phyloP scores from a whole-genome alignment of 768 basidiomycete species.

The Suillus americanus region DNA sequence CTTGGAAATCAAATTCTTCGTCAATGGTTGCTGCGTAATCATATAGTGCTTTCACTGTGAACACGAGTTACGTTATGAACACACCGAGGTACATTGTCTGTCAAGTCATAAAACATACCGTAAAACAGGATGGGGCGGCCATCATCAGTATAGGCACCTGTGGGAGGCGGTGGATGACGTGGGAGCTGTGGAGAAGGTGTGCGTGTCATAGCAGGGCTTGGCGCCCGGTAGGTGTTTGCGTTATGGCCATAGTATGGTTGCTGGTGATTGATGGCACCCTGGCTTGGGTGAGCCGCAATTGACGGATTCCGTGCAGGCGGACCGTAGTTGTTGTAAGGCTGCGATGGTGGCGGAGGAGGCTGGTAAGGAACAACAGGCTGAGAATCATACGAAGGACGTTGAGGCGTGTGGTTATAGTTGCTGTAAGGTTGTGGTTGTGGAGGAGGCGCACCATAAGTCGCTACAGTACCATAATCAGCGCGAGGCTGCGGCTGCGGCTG shows the following conservation, averaged over 20 bases:
- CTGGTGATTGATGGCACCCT: slow-evolving; percentile 25
- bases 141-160: slow-evolving; percentile 78
- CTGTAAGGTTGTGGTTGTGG: slow-evolving; percentile 12
- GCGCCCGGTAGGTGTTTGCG: slow-evolving; percentile 36
- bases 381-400: slow-evolving; percentile 20
- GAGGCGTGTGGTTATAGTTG: slow-evolving; percentile 16
- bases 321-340: slow-evolving; percentile 12
- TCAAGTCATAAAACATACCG: slow-evolving; percentile 49
- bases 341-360: slow-evolving; percentile 14
- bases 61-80: slow-evolving; percentile 1
- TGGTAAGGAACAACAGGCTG: slow-evolving; percentile 20
- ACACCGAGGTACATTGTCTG: slow-evolving; percentile 4
- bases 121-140: slow-evolving; percentile 86
- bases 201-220: slow-evolving; percentile 42
- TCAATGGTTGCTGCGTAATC: slow-evolving; percentile 83
- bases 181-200: slow-evolving; percentile 53
- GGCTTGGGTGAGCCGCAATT: slow-evolving; percentile 11
- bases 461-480: slow-evolving; percentile 17
- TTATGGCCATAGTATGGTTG: slow-evolving; percentile 21
- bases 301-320: slow-evolving; percentile 6
- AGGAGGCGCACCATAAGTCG: slow-evolving; percentile 16
- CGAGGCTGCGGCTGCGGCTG: slow-evolving; percentile 39
- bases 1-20: slow-evolving; percentile 96
- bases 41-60: slow-evolving; percentile 83
- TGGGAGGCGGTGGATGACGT: slow-evolving; percentile 47